Percentiles rank a stretch among this genome's conserved stretches.
Evolutionary conservation across 768 basidiomycete species (phyloP).

Genomic region (Tylopilus rubrobrunneus): DNA sequence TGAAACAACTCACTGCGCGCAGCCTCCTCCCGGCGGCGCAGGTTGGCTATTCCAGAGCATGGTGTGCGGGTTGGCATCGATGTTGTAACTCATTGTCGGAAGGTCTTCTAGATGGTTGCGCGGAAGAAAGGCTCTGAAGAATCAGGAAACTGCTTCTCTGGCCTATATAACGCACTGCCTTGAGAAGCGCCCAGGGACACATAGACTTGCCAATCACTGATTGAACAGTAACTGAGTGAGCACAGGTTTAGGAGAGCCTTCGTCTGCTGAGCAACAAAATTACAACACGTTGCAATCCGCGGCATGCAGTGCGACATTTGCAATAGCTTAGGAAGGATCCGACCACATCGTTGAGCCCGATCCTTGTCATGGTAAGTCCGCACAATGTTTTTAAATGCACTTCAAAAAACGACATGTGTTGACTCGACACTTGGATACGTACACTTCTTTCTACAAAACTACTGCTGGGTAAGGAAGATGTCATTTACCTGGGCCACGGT

Average conservation of each 20-base stretch:
- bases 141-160: neutral
- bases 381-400: neutral
- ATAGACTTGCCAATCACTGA: neutral
- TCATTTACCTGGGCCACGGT: neutral
- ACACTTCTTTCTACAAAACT: conserved; percentile 18
- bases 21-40: neutral
- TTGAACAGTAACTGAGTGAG: neutral
- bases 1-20: neutral
- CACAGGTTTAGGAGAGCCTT: too few relatives aligned
- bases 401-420: neutral
- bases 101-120: neutral
- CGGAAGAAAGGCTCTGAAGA: neutral
- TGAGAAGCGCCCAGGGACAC: neutral
- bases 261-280: too few relatives aligned
- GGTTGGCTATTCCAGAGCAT: neutral
- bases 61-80: neutral
- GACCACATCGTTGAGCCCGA: too few relatives aligned
- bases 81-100: conserved; percentile 9
- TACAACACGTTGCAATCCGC: too few relatives aligned
- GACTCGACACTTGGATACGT: neutral
- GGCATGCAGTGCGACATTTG: too few relatives aligned
- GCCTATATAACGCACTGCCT: neutral
- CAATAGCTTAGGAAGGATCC: too few relatives aligned
- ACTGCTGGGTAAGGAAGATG: neutral
- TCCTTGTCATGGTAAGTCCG: neutral